Percentiles rank a stretch among this genome's conserved stretches.
phyloP scores from a whole-genome alignment of 202 grass and related monocot species.

The Saccharum hybrid region DNA sequence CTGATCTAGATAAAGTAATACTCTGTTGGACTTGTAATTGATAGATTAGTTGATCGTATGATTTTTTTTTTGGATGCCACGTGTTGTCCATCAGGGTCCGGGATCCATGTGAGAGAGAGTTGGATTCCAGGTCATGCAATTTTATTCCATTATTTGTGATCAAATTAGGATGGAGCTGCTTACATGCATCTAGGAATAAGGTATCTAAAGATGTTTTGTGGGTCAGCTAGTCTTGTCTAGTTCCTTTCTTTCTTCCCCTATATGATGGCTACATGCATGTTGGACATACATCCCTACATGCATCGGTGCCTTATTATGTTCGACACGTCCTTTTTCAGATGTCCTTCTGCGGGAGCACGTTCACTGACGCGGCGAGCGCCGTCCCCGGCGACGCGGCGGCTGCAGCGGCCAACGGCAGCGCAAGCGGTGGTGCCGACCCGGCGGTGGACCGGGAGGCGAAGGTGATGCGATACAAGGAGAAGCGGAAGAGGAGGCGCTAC shows the following conservation, averaged over 20 bases:
- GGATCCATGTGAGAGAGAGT: too few relatives aligned
- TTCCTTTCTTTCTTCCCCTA: neutral
- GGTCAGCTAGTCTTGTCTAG: too few relatives aligned
- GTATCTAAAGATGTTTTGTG: too few relatives aligned
- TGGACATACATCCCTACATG: neutral
- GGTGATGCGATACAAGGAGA: constrained; percentile 96
- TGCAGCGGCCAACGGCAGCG: constrained; percentile 16
- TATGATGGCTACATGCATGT: neutral
- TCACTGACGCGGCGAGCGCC: constrained; percentile 51
- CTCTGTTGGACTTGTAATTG: neutral
- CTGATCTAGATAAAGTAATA: neutral
- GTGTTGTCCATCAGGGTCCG: too few relatives aligned
- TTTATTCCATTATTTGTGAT: too few relatives aligned
- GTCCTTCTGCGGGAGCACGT: constrained; percentile 53
- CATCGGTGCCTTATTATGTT: neutral
- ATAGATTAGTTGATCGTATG: too few relatives aligned
- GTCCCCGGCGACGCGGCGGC: constrained; percentile 15
- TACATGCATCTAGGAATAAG: too few relatives aligned
- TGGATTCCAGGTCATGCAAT: too few relatives aligned
- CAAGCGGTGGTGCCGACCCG: constrained; percentile 15
- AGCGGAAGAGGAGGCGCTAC: constrained; percentile 80
- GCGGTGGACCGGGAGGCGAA: constrained; percentile 79
- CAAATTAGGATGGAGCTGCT: too few relatives aligned
- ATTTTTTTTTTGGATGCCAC: too few relatives aligned
- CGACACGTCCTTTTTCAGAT: constrained; percentile 46